Percentiles rank a stretch among this genome's conserved stretches.
phyloP scores from a whole-genome alignment of 768 basidiomycete species.

The Exidia glandulosa region DNA sequence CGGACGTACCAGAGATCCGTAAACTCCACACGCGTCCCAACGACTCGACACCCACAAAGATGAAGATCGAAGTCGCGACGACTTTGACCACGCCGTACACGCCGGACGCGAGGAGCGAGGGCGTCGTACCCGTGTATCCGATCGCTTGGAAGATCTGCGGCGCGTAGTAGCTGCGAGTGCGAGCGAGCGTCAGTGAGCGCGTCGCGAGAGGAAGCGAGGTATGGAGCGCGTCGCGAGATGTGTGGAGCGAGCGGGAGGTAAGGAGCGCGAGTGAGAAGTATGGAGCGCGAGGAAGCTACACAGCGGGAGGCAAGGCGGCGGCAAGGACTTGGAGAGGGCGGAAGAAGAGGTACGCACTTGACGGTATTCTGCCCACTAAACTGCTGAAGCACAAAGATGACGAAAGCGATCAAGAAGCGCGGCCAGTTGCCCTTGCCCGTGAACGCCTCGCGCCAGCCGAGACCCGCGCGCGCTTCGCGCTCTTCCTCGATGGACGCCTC shows the following conservation, averaged over 20 bases:
- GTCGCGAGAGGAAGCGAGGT: constrained; percentile 4
- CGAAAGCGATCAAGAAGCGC: constrained; percentile 76
- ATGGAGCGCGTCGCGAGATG: too few relatives aligned
- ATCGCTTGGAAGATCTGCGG: constrained; percentile 30
- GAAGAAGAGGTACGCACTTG: constrained; percentile 63
- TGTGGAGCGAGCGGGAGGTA: neutral
- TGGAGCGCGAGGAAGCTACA: neutral
- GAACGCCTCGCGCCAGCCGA: constrained; percentile 62
- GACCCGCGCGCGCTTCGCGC: constrained; percentile 46
- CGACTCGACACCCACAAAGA: constrained; percentile 56
- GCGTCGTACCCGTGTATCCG: constrained; percentile 47
- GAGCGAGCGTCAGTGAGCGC: constrained; percentile 4
- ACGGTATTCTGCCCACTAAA: constrained; percentile 81
- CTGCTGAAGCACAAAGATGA: constrained; percentile 72
- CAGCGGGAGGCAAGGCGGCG: too few relatives aligned
- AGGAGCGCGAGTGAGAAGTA: neutral
- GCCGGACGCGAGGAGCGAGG: constrained; percentile 61
- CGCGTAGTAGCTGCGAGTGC: constrained; percentile 2
- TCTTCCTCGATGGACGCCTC: constrained; percentile 72
- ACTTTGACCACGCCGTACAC: constrained; percentile 61
- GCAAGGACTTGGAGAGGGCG: constrained; percentile 55
- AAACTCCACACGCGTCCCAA: constrained; percentile 61
- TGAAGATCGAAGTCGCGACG: constrained; percentile 52
- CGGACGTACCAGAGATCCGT: constrained; percentile 27
- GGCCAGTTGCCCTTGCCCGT: constrained; percentile 71